These are phyloP conservation scores for Mycena haematopus DNA, from an alignment of 768 basidiomycete species.

Conservation along the genomic window DNA sequence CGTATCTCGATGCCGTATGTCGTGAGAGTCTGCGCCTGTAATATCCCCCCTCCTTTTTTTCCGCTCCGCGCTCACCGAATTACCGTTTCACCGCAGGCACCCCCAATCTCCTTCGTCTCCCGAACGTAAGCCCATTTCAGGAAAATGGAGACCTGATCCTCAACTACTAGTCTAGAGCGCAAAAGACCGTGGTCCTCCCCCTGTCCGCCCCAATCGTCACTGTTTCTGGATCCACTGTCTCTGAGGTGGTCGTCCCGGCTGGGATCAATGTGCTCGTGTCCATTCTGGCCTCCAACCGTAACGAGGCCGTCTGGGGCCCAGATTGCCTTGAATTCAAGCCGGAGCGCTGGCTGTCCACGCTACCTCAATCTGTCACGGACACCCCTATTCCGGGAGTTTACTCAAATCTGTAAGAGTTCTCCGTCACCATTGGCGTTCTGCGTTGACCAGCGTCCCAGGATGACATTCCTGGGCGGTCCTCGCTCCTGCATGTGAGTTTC, in stretches of 20 bases:
- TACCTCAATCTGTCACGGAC: constrained; percentile 35
- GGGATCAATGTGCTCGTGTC: constrained; percentile 42
- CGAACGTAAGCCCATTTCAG: constrained; percentile 33
- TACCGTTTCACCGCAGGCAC: constrained; percentile 13
- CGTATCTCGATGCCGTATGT: constrained; percentile 42
- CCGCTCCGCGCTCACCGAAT: no score
- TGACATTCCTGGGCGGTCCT: constrained; percentile 44
- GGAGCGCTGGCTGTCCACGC: constrained; percentile 44
- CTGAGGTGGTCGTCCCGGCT: constrained; percentile 38
- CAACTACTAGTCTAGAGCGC: constrained; percentile 28
- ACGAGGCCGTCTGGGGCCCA: constrained; percentile 46
- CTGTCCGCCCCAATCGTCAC: constrained; percentile 37
- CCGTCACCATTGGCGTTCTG: not conserved
- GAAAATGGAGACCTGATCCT: not conserved
- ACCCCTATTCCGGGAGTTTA: constrained; percentile 36
- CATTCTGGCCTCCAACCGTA: constrained; percentile 43
- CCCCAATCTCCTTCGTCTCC: constrained; percentile 31
- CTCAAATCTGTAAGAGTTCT: constrained; percentile 31
- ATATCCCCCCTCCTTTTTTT: not conserved
- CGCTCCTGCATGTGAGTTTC: constrained; percentile 45
- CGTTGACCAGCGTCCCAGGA: constrained; percentile 31
- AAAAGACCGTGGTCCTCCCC: constrained; percentile 41
- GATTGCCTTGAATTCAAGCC: constrained; percentile 50
- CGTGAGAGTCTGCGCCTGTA: constrained; percentile 43
- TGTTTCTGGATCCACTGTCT: constrained; percentile 34